Conservation (phyloP, 768 basidiomycete species). For the Gelatoporia subvermispora region DNA sequence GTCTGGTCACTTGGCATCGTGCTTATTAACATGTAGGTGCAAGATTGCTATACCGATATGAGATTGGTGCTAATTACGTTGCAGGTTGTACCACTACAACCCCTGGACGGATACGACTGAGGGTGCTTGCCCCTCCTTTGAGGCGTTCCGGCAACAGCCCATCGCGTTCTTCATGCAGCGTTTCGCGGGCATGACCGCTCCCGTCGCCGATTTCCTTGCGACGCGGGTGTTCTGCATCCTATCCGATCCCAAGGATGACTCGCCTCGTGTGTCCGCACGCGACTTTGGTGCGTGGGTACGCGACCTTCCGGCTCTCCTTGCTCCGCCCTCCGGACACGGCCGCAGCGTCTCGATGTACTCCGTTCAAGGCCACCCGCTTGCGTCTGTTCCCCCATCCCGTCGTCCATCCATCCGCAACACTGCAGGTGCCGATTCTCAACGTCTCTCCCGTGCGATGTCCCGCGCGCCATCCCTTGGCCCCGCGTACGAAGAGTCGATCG, state of each 20-base stretch:
- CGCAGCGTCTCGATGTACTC: slow-evolving; percentile 60
- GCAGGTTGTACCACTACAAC: slow-evolving; percentile 93
- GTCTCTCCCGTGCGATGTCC: slow-evolving; percentile 51
- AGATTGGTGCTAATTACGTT: background rate
- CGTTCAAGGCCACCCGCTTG: slow-evolving; percentile 58
- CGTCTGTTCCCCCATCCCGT: slow-evolving; percentile 60
- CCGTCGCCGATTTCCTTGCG: slow-evolving; percentile 86
- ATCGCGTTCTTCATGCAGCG: slow-evolving; percentile 84
- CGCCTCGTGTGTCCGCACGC: slow-evolving; percentile 65
- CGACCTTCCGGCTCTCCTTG: slow-evolving; percentile 72
- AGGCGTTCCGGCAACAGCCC: slow-evolving; percentile 71
- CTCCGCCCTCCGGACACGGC: slow-evolving; percentile 40
- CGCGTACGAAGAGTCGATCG: slow-evolving; percentile 4
- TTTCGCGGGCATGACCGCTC: slow-evolving; percentile 83
- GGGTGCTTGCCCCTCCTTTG: slow-evolving; percentile 78
- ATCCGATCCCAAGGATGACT: slow-evolving; percentile 54
- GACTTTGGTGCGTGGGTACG: slow-evolving; percentile 87
- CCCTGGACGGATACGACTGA: slow-evolving; percentile 95
- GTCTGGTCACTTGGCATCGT: slow-evolving; percentile 99
- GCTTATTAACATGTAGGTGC: slow-evolving; percentile 91
- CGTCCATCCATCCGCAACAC: slow-evolving; percentile 66
- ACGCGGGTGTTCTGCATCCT: slow-evolving; percentile 80
- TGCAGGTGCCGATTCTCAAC: slow-evolving; percentile 33
- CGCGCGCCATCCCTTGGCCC: slow-evolving; percentile 56
- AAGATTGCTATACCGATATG: slow-evolving; percentile 4